These are phyloP conservation scores for Hippophae gyantsensis DNA, from an alignment of 306 rosid species.

Conservation along the genomic window DNA sequence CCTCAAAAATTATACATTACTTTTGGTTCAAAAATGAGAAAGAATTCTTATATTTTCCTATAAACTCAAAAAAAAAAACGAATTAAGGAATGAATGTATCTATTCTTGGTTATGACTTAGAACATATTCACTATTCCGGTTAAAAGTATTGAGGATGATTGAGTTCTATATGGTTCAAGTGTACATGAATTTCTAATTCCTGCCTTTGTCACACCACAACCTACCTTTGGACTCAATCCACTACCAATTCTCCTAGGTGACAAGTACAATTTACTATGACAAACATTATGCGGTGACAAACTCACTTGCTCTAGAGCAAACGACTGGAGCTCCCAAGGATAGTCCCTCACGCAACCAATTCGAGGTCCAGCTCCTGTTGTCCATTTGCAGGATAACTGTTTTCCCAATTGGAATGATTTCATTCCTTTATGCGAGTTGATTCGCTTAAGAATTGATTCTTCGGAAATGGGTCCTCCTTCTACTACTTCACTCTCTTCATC, in stretches of 20 bases:
- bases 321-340: conserved; percentile 75
- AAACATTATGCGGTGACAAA: conserved; percentile 64
- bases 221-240: conserved; percentile 27
- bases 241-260: conserved; percentile 24
- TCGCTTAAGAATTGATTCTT: conserved; percentile 63
- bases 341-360: conserved; percentile 84
- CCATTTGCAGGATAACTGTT: conserved; percentile 91
- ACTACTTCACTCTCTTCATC: conserved; percentile 33
- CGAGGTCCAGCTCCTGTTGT: conserved; percentile 98
- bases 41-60: conserved; percentile 35
- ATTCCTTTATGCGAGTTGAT: conserved; percentile 68
- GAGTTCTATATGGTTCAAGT: conserved; percentile 26
- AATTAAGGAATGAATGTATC: conserved; percentile 30
- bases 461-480: conserved; percentile 26
- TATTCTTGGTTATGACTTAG: conserved; percentile 15
- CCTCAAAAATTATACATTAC: conserved; percentile 11
- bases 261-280: conserved; percentile 23
- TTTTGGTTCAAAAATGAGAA: conserved; percentile 24
- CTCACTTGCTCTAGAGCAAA: conserved; percentile 76
- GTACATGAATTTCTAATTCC: not conserved
- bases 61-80: conserved; percentile 38
- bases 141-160: conserved; percentile 34
- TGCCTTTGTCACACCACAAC: conserved; percentile 20
- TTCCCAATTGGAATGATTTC: conserved; percentile 79
- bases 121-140: conserved; percentile 30